These are phyloP conservation scores for Liquidambar formosana DNA, from an alignment of 164 flowering plant species.

Conservation along the genomic window DNA sequence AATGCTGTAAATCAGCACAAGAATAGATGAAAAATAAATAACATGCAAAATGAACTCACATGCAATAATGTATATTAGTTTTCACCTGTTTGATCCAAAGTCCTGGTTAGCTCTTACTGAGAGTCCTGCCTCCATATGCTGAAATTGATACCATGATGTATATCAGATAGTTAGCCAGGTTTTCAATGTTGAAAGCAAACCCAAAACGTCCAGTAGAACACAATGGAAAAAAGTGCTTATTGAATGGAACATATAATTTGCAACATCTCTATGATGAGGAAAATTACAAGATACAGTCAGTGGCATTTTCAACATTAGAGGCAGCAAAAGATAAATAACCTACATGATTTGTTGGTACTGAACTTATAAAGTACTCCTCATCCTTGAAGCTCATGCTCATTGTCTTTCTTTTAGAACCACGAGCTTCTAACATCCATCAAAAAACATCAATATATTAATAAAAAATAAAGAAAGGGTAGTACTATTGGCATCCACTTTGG, in stretches of 20 bases:
- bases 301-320: neutral
- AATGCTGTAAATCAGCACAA: neutral
- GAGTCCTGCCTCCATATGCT: constrained; percentile 92
- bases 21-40: neutral
- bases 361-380: constrained; percentile 84
- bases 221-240: neutral
- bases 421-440: constrained; percentile 23
- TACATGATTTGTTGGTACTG: constrained; percentile 86
- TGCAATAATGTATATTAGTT: neutral
- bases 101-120: constrained; percentile 65
- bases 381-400: constrained; percentile 72
- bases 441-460: neutral
- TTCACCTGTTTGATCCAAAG: constrained; percentile 74
- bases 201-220: neutral
- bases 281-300: neutral
- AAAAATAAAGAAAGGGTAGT: neutral
- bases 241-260: neutral
- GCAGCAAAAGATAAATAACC: constrained; percentile 15
- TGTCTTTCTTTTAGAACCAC: constrained; percentile 75
- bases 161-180: constrained; percentile 9
- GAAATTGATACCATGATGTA: constrained; percentile 20
- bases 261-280: neutral
- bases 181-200: constrained; percentile 1
- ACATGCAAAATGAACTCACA: neutral
- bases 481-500: too few species aligned